These are phyloP conservation scores for Acer campestre DNA, from an alignment of 345 rosid genomes.

Conservation along the genomic window DNA sequence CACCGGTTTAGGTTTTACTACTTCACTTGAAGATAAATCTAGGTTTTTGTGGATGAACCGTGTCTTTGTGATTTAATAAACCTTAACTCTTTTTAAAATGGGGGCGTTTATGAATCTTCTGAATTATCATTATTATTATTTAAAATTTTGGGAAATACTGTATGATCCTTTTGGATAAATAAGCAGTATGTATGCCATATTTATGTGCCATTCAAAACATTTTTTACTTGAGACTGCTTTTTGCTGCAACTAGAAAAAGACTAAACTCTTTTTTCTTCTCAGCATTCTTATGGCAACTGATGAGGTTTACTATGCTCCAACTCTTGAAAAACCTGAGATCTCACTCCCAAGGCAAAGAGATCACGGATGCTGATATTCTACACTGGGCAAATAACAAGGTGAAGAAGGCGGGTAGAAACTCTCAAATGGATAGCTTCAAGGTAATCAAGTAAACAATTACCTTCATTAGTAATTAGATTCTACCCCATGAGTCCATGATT, in stretches of 20 bases:
- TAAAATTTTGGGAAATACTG: background rate
- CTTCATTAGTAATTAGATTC: background rate
- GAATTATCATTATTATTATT: too few relatives aligned
- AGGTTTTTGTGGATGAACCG: too few relatives aligned
- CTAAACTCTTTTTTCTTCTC: constrained; percentile 28
- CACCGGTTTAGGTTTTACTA: background rate
- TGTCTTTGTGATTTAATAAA: too few relatives aligned
- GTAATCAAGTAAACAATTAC: constrained; percentile 38
- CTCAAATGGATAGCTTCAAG: constrained; percentile 91
- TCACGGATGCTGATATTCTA: constrained; percentile 83
- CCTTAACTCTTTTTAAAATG: too few relatives aligned
- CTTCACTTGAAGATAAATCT: too few relatives aligned
- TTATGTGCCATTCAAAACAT: background rate
- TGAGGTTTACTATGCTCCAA: constrained; percentile 97
- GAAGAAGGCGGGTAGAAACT: constrained; percentile 65
- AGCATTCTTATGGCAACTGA: constrained; percentile 95
- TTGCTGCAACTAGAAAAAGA: background rate
- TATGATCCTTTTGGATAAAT: background rate
- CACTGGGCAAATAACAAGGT: constrained; percentile 91
- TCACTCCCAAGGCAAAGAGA: constrained; percentile 92
- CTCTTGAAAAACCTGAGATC: constrained; percentile 88
- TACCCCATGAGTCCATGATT: constrained; percentile 8
- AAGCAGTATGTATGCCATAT: background rate
- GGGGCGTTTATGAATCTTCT: background rate
- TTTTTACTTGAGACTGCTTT: background rate